Evolutionary conservation across 1,139 yeast species (phyloP).

Genomic region (Wickerhamomyces sp.): DNA sequence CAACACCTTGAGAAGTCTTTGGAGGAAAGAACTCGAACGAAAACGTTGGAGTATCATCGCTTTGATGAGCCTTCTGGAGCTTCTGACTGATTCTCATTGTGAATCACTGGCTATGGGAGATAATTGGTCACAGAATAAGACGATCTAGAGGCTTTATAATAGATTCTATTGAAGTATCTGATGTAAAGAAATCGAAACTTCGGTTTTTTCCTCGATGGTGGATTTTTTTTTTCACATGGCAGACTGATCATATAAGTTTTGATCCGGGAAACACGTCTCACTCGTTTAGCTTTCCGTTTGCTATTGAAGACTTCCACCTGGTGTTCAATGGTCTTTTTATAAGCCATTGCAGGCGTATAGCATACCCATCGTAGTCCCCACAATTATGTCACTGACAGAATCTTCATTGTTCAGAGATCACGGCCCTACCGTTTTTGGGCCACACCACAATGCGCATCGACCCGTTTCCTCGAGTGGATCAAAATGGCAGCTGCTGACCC

Average conservation of each 20-base stretch:
- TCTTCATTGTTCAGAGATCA: neutral
- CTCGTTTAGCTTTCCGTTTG: too few species aligned
- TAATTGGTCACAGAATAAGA: too few species aligned
- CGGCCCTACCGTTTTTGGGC: neutral
- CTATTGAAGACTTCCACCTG: too few species aligned
- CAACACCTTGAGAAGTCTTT: constrained; percentile 94
- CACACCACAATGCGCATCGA: too few species aligned
- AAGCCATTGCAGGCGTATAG: neutral
- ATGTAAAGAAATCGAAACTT: too few species aligned
- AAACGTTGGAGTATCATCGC: constrained; percentile 50
- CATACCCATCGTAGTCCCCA: neutral
- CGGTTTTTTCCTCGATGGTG: constrained; percentile 7
- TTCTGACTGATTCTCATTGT: constrained; percentile 35
- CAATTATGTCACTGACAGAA: neutral
- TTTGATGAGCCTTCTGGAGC: constrained; percentile 26
- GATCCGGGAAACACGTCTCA: constrained; percentile 11
- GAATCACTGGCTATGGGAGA: too few species aligned
- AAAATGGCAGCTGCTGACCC: too few species aligned
- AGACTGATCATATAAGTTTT: neutral
- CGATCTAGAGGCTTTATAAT: too few species aligned
- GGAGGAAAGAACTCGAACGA: constrained; percentile 99
- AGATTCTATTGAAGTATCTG: too few species aligned
- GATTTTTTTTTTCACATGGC: constrained; percentile 16
- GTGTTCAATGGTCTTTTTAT: too few species aligned
- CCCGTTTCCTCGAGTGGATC: too few species aligned